phyloP scores from a whole-genome alignment of 768 basidiomycete genomes.

The Obba rivulosa region DNA sequence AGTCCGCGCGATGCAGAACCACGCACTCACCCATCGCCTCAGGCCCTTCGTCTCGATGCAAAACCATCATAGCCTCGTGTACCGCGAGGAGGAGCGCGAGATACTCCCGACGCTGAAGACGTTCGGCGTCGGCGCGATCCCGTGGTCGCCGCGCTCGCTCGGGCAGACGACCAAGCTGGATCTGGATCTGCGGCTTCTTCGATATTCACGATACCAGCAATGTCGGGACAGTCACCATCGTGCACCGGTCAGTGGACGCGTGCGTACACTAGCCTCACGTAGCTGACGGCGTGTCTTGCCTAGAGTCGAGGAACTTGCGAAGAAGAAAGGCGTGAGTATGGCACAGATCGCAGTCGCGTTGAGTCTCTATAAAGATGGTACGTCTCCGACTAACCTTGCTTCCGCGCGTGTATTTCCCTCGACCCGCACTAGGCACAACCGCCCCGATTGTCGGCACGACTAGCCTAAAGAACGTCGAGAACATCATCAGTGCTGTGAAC shows the following conservation, averaged over 20 bases:
- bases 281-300: too few species aligned
- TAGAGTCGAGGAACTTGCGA: conserved; percentile 37
- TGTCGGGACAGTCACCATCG: conserved; percentile 10
- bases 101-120: conserved; percentile 34
- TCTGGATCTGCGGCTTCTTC: conserved; percentile 1
- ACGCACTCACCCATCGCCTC: conserved; percentile 29
- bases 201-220: conserved; percentile 4
- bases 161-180: conserved; percentile 19
- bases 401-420: too few species aligned
- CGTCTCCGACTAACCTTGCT: conserved; percentile 4
- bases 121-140: conserved; percentile 33
- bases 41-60: conserved; percentile 43
- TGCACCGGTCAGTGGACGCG: conserved; percentile 11
- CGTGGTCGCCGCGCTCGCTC: conserved; percentile 34
- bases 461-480: conserved; percentile 32
- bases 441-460: conserved; percentile 40
- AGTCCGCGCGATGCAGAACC: too few species aligned
- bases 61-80: conserved; percentile 39
- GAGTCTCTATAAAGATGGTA: conserved; percentile 26
- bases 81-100: conserved; percentile 41
- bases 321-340: conserved; percentile 36
- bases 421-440: conserved; percentile 16
- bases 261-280: not conserved
- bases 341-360: conserved; percentile 37
- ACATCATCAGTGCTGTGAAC: conserved; percentile 33